These are phyloP conservation scores for Rhodamnia argentea DNA, from an alignment of 345 rosid genomes.

Conservation along the genomic window DNA sequence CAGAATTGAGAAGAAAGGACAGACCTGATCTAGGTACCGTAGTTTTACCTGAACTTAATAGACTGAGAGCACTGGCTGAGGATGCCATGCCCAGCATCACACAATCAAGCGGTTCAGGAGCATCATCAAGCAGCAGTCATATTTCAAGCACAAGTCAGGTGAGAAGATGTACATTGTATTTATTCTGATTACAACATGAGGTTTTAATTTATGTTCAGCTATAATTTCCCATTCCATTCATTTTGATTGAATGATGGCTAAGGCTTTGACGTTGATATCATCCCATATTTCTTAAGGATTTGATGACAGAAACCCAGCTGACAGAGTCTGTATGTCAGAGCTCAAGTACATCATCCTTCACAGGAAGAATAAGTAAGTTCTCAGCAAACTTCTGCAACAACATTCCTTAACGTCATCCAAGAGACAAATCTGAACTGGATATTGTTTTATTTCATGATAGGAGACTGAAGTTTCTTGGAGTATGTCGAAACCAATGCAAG, in stretches of 20 bases:
- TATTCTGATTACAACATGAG: not conserved
- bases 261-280: not conserved
- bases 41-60: slow-evolving; percentile 64
- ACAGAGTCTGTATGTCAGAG: slow-evolving; percentile 19
- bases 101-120: slow-evolving; percentile 8
- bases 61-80: slow-evolving; percentile 54
- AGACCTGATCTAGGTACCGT: slow-evolving; percentile 69
- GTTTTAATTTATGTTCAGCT: not conserved
- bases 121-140: slow-evolving; percentile 13
- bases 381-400: not conserved
- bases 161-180: not conserved
- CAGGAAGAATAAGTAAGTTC: slow-evolving; percentile 6
- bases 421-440: not conserved
- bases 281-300: slow-evolving; percentile 22
- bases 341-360: slow-evolving; percentile 22
- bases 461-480: not conserved
- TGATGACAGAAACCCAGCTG: slow-evolving; percentile 15
- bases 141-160: slow-evolving; percentile 24
- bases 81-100: slow-evolving; percentile 22
- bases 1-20: slow-evolving; percentile 73
- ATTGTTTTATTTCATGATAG: not conserved
- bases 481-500: not conserved
- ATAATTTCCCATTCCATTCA: not conserved
- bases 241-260: not conserved
- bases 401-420: not conserved